These are phyloP conservation scores for Cercophora newfieldiana DNA, from an alignment of 495 filamentous ascomycete genomes.

Conservation along the genomic window DNA sequence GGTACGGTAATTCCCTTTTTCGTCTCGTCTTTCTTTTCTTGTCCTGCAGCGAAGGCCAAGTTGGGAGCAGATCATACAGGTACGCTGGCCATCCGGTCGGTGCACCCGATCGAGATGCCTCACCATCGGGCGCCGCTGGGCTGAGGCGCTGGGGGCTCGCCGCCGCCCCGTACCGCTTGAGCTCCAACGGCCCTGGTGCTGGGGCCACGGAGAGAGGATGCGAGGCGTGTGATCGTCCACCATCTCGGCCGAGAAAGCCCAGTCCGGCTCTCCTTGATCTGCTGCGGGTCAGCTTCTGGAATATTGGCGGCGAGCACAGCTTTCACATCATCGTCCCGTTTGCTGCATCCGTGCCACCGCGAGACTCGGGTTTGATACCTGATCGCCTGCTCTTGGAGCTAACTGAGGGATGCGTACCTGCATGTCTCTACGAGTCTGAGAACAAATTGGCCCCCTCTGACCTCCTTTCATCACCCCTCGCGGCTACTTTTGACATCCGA, in stretches of 20 bases:
- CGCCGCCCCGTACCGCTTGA: background rate
- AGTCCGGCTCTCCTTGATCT: slow-evolving; percentile 1
- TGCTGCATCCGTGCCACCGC: slow-evolving; percentile 5
- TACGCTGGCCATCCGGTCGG: slow-evolving; percentile 18
- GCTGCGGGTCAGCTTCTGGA: slow-evolving; percentile 20
- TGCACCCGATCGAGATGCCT: background rate
- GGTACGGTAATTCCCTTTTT: slow-evolving; percentile 7
- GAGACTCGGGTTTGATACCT: slow-evolving; percentile 17
- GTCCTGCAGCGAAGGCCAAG: background rate
- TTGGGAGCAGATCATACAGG: slow-evolving; percentile 31
- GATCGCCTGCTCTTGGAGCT: slow-evolving; percentile 19
- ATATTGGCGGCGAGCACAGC: background rate
- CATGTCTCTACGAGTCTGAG: slow-evolving; percentile 1
- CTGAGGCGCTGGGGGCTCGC: background rate
- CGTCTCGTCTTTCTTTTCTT: slow-evolving; percentile 1
- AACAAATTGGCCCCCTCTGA: background rate
- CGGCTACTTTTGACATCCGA: slow-evolving; percentile 17
- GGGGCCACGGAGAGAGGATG: slow-evolving; percentile 13
- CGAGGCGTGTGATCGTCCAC: slow-evolving; percentile 36
- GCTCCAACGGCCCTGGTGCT: slow-evolving; percentile 3
- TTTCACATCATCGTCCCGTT: background rate
- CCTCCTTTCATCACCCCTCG: slow-evolving; percentile 4
- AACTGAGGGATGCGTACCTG: slow-evolving; percentile 6
- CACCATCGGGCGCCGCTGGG: slow-evolving; percentile 3
- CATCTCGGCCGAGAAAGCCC: slow-evolving; percentile 8